A percentile compares a stretch with the other conserved stretches of the same genome.
phyloP scores from a whole-genome alignment of 345 rosid species.

The Cardamine chenopodiifolia region DNA sequence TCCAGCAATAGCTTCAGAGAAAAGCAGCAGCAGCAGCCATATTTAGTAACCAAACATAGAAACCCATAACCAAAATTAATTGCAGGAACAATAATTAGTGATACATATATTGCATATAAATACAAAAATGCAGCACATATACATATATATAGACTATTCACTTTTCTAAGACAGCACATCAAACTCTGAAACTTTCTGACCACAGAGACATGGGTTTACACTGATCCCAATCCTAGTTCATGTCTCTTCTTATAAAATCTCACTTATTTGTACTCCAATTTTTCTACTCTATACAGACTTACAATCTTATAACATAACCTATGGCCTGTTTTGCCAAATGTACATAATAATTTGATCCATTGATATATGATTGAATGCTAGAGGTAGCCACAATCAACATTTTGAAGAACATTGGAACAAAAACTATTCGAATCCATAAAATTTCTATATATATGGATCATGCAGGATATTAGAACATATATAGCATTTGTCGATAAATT shows the following conservation, averaged over 20 bases:
- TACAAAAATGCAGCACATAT: conserved; percentile 22
- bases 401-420: conserved; percentile 8
- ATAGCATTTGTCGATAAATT: background rate
- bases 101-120: conserved; percentile 3
- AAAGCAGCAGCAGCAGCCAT: conserved; percentile 45
- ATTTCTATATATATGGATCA: background rate
- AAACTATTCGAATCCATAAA: conserved; percentile 15
- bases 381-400: conserved; percentile 1
- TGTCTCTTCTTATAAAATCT: conserved; percentile 36
- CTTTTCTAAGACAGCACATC: conserved; percentile 45
- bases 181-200: conserved; percentile 41
- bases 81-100: conserved; percentile 19
- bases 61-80: conserved; percentile 39
- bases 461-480: conserved; percentile 19
- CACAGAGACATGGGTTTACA: conserved; percentile 43
- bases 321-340: conserved; percentile 29
- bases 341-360: background rate
- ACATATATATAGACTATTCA: conserved; percentile 32
- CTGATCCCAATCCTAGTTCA: conserved; percentile 47
- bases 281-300: conserved; percentile 5
- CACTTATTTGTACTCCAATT: conserved; percentile 27
- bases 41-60: conserved; percentile 44
- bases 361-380: conserved; percentile 15
- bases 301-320: conserved; percentile 30
- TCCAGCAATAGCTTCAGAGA: conserved; percentile 43